These are phyloP conservation scores for Mycena alexandri DNA, from an alignment of 768 basidiomycete species.

Conservation along the genomic window DNA sequence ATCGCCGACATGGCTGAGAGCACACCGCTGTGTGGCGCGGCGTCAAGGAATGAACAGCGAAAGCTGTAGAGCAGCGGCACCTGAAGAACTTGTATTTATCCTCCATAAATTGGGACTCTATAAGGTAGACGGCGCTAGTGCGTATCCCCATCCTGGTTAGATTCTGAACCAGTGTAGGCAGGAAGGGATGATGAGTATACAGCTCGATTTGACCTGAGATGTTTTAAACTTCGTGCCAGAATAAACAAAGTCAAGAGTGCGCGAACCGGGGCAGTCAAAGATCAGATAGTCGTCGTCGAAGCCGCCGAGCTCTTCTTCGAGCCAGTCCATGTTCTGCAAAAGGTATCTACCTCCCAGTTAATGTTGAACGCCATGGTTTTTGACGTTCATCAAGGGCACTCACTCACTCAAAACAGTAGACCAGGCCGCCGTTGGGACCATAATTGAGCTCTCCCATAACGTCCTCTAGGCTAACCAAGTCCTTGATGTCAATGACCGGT, in stretches of 20 bases:
- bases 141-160: conserved; percentile 83
- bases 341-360: conserved; percentile 76
- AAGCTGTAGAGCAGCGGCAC: conserved; percentile 49
- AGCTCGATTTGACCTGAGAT: conserved; percentile 93
- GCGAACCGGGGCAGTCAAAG: conserved; percentile 88
- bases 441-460: conserved; percentile 96
- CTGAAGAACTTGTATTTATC: conserved; percentile 99
- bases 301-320: conserved; percentile 94
- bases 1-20: conserved; percentile 99
- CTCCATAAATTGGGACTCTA: conserved; percentile 99
- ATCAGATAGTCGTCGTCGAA: conserved; percentile 97
- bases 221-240: conserved; percentile 22
- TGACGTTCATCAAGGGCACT: conserved; percentile 50
- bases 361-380: conserved; percentile 1
- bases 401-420: conserved; percentile 99
- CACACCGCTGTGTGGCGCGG: conserved; percentile 74
- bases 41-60: conserved; percentile 13
- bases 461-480: conserved; percentile 92
- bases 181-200: conserved; percentile 97
- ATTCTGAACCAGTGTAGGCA: conserved; percentile 88
- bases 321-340: conserved; percentile 97
- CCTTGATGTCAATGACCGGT: conserved; percentile 93
- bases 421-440: conserved; percentile 96
- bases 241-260: conserved; percentile 10
- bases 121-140: conserved; percentile 90